These are phyloP conservation scores for Hydrangea macrophylla DNA, from an alignment of 148 eudicot genomes.

Conservation along the genomic window DNA sequence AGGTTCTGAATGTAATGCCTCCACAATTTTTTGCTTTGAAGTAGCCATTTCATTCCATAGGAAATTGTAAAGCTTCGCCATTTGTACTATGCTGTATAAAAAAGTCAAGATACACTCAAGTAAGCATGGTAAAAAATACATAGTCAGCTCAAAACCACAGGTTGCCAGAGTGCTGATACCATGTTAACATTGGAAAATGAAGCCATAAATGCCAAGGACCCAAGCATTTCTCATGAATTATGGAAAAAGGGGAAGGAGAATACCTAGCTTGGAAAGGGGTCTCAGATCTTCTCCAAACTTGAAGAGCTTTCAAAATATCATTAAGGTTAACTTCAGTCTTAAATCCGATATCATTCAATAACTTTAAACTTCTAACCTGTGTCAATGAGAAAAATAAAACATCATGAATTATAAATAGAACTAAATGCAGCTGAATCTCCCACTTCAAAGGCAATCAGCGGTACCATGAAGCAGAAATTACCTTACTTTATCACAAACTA, in stretches of 20 bases:
- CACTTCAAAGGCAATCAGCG: neutral
- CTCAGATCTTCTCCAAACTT: constrained; percentile 57
- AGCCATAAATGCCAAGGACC: neutral
- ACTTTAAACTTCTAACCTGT: constrained; percentile 65
- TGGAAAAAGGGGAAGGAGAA: neutral
- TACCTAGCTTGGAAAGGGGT: constrained; percentile 72
- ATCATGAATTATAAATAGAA: neutral
- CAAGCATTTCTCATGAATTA: neutral
- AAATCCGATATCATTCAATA: constrained; percentile 65
- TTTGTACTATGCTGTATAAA: constrained; percentile 67
- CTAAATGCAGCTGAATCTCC: neutral
- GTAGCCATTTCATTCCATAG: constrained; percentile 64
- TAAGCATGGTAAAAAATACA: constrained; percentile 13
- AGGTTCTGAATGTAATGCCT: constrained; percentile 56
- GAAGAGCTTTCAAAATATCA: constrained; percentile 57
- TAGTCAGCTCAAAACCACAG: neutral
- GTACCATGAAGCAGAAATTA: neutral
- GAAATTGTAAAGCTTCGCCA: constrained; percentile 73
- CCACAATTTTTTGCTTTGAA: constrained; percentile 49
- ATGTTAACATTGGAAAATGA: neutral
- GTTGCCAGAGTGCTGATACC: neutral
- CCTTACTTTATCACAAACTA: neutral
- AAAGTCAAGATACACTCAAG: constrained; percentile 9
- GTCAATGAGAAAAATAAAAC: constrained; percentile 18
- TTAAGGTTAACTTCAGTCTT: constrained; percentile 67